Evolutionary conservation across 805 yeast genomes (phyloP).

Genomic region (Hanseniaspora guilliermondii): DNA sequence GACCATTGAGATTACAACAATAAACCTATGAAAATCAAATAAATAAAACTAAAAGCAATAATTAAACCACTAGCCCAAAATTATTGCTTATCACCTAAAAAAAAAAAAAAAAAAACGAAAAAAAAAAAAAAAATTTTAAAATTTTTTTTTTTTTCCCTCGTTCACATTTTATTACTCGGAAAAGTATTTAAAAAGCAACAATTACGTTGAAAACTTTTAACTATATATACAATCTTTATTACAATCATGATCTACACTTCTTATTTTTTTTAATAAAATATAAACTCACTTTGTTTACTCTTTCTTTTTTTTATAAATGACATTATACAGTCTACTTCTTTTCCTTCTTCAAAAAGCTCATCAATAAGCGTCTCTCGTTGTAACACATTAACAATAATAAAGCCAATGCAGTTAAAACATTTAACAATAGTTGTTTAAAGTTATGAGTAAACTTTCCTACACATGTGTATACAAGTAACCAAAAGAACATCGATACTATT

Average conservation of each 20-base stretch:
- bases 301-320: background rate
- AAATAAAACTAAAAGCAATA: background rate
- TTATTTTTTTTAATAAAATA: too few species aligned
- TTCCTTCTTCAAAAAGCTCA: background rate
- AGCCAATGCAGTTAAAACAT: background rate
- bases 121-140: too few species aligned
- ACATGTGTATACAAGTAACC: slow-evolving; percentile 22
- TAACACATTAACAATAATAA: slow-evolving; percentile 2
- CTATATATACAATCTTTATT: background rate
- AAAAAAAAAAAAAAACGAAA: too few species aligned
- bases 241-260: too few species aligned
- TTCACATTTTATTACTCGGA: background rate
- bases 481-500: slow-evolving; percentile 21
- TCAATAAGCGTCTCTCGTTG: slow-evolving; percentile 5
- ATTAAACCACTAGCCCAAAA: background rate
- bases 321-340: background rate
- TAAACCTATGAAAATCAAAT: background rate
- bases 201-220: background rate
- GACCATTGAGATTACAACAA: slow-evolving; percentile 10
- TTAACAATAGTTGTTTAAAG: slow-evolving; percentile 6
- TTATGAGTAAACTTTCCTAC: slow-evolving; percentile 22
- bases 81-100: too few species aligned
- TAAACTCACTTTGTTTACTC: background rate
- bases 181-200: background rate
- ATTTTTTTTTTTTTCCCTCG: background rate